Percentiles rank a stretch among this genome's conserved stretches.
Evolutionary conservation across 352 stramenopile genomes (phyloP).

Genomic region (Thraustochytrium aureum): DNA sequence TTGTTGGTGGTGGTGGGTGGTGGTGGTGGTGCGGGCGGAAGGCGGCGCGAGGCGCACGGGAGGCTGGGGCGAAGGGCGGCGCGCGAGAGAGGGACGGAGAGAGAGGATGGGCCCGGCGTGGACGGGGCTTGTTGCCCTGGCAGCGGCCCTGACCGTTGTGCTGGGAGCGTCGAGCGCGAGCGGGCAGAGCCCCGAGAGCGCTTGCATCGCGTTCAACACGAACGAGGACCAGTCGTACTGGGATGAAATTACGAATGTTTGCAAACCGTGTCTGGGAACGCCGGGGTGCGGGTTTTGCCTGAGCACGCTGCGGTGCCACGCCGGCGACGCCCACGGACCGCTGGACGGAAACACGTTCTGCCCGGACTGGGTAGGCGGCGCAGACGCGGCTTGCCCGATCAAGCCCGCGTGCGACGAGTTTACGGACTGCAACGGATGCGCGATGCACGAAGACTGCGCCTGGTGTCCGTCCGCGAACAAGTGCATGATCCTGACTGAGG

Average conservation of each 20-base stretch:
- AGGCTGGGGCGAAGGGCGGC: not conserved
- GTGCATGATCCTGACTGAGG: slow-evolving; percentile 79
- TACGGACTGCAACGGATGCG: slow-evolving; percentile 67
- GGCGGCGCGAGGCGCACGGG: not conserved
- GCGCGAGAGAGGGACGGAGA: not conserved
- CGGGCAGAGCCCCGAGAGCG: not conserved
- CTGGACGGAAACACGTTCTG: slow-evolving; percentile 64
- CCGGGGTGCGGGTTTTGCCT: slow-evolving; percentile 79
- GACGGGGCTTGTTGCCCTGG: not conserved
- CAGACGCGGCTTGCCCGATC: slow-evolving; percentile 51
- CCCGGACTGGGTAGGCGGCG: slow-evolving; percentile 60
- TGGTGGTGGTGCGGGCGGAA: not conserved
- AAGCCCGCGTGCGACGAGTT: slow-evolving; percentile 63
- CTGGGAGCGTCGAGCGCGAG: not conserved
- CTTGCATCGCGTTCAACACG: slow-evolving; percentile 3
- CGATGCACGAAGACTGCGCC: slow-evolving; percentile 67
- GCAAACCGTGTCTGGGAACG: slow-evolving; percentile 67
- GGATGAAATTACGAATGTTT: slow-evolving; percentile 59
- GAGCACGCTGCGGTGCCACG: slow-evolving; percentile 79
- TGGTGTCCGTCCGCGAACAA: slow-evolving; percentile 80
- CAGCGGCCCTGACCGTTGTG: not conserved
- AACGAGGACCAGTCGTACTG: slow-evolving; percentile 41
- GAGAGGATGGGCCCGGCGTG: not conserved
- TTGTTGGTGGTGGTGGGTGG: not conserved
- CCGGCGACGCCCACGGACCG: slow-evolving; percentile 66